These are phyloP conservation scores for Gnomoniopsis smithogilvyi DNA, from an alignment of 2,329 filamentous ascomycete genomes.

Conservation along the genomic window DNA sequence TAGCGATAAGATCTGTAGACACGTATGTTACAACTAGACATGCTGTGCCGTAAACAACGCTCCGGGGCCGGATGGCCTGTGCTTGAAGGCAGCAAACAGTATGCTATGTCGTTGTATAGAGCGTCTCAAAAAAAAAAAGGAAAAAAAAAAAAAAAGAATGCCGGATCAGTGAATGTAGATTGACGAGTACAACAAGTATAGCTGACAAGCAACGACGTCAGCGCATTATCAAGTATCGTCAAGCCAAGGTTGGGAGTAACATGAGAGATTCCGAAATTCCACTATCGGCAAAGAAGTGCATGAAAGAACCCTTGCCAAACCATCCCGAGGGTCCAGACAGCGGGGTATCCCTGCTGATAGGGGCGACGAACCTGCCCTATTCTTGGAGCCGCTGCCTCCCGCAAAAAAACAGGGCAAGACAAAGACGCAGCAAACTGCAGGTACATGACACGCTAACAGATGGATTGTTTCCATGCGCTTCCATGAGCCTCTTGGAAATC, in stretches of 20 bases:
- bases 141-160: too few species aligned
- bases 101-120: too few species aligned
- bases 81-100: not conserved
- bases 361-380: not conserved
- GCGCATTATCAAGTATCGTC: not conserved
- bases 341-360: conserved; percentile 14
- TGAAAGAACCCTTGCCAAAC: not conserved
- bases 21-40: too few species aligned
- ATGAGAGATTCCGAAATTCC: not conserved
- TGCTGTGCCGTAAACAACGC: not conserved
- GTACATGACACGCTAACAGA: conserved; percentile 9
- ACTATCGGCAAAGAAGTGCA: too few species aligned
- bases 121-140: too few species aligned
- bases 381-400: not conserved
- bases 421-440: not conserved
- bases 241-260: not conserved
- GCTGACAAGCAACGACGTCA: too few species aligned
- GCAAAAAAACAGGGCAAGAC: not conserved
- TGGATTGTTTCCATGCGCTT: conserved; percentile 11
- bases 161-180: too few species aligned
- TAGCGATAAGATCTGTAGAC: not conserved
- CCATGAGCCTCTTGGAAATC: conserved; percentile 18
- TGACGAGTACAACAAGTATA: too few species aligned
- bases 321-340: not conserved
- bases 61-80: not conserved